Base-by-base conservation (phyloP, 2,329 filamentous ascomycete genomes). In the Pseudogymnoascus sp. region DNA sequence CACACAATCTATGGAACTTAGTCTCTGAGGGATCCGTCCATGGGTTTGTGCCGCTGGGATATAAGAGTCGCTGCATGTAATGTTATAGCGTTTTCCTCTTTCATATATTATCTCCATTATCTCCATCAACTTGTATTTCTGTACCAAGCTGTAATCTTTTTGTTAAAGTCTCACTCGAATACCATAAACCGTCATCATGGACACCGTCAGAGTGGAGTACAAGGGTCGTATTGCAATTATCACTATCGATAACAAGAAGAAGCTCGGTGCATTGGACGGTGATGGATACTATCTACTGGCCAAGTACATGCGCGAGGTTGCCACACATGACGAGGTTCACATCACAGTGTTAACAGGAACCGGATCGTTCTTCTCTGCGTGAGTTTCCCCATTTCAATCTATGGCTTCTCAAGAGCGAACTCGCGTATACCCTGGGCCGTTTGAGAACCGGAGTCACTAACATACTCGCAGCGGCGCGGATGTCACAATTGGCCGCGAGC, bases 281-380 rank as follows among this genome's bases (percentile, higher is more conserved):
- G 77, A 83, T 64, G 81, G 87, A 60, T 97, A 97, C 79, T 96
- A 89, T 74, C 81, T 86, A 31, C 81, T 97, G 42, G 85, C 88
- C 1, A 81, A 84, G 68, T 81, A 85, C 58, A 77, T 99, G 72
- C 83, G 87, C 63, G 87, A 96, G 72, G 80, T 97, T 58, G 92
- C 91, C 13, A 80, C 79, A 7, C 86, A 86, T 66, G 85, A 93
- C 64, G 89, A 96, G 66, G 86, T 97, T 64, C 89, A 82, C 71
- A 86, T 96, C 69, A 97, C 93, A 2, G 80, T 97, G 9, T 72
- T 97, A 3, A 90, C 91, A 0, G 94, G 86, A 70, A 92, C 58
- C 69, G 71, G 71, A n/a, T 81, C 83, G 6, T 87, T 78, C 72
- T 97, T 97, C 78, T 97, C 92, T 8, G 92, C 93, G 90, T 96